These are phyloP conservation scores for Odonthalia washingtoniensis DNA, from an alignment of 31 red algal genomes.

Conservation along the genomic window DNA sequence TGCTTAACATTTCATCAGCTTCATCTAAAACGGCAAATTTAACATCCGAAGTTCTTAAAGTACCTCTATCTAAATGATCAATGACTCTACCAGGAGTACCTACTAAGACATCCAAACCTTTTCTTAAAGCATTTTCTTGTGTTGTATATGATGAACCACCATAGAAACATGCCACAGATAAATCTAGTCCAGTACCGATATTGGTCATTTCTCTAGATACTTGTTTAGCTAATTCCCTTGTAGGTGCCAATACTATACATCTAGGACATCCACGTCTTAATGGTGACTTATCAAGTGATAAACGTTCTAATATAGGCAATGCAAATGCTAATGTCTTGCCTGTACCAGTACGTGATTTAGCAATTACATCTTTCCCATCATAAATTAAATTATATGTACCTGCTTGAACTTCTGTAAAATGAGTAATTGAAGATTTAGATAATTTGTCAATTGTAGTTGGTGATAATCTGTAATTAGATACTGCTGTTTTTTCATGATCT, in stretches of 20 bases:
- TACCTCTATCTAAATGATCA: slow-evolving; percentile 85
- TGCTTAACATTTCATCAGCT: slow-evolving; percentile 98
- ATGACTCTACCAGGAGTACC: slow-evolving; percentile 97
- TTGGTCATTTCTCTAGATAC: slow-evolving; percentile 73
- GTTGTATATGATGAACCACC: slow-evolving; percentile 81
- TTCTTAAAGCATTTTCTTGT: slow-evolving; percentile 80
- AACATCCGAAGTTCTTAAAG: slow-evolving; percentile 62
- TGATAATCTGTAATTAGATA: background rate
- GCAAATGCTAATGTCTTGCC: slow-evolving; percentile 99
- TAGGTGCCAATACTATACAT: slow-evolving; percentile 92
- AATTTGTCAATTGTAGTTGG: background rate
- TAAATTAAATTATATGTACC: slow-evolving; percentile 82
- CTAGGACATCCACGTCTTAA: slow-evolving; percentile 48
- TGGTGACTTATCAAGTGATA: slow-evolving; percentile 45
- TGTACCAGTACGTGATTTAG: slow-evolving; percentile 94
- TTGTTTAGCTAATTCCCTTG: slow-evolving; percentile 95
- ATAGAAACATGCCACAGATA: slow-evolving; percentile 83
- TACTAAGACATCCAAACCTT: slow-evolving; percentile 91
- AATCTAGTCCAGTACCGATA: slow-evolving; percentile 47
- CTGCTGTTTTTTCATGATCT: background rate
- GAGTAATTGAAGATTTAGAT: background rate
- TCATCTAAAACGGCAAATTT: slow-evolving; percentile 94
- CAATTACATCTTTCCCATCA: slow-evolving; percentile 90
- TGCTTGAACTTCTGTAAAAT: slow-evolving; percentile 87
- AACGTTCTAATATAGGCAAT: slow-evolving; percentile 89